Evolutionary conservation across 1,139 yeast species (phyloP).

Genomic region (Yamadazyma conglobata): DNA sequence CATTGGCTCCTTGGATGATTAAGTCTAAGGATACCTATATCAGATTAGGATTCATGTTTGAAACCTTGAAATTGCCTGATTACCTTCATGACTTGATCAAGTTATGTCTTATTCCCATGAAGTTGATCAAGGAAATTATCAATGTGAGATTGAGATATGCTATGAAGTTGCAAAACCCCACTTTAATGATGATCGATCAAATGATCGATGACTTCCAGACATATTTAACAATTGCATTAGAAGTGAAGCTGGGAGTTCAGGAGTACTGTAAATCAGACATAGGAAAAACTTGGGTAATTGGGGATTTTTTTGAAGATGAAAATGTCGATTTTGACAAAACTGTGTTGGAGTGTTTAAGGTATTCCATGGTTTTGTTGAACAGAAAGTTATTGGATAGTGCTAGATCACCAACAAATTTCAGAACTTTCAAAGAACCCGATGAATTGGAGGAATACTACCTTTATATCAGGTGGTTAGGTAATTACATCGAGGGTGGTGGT

Average conservation of each 20-base stretch:
- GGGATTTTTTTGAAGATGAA: constrained; percentile 60
- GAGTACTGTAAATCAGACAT: constrained; percentile 64
- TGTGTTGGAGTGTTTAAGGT: constrained; percentile 70
- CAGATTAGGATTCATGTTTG: constrained; percentile 59
- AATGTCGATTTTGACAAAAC: constrained; percentile 60
- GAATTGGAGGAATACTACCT: constrained; percentile 78
- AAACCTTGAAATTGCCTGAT: constrained; percentile 71
- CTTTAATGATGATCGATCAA: constrained; percentile 95
- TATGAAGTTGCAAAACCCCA: constrained; percentile 73
- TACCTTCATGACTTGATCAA: constrained; percentile 66
- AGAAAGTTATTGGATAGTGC: constrained; percentile 78
- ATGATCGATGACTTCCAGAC: constrained; percentile 83
- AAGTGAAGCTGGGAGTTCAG: constrained; percentile 64
- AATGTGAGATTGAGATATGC: constrained; percentile 76
- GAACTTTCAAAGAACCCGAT: constrained; percentile 91
- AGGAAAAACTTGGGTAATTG: constrained; percentile 68
- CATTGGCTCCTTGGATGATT: constrained; percentile 68
- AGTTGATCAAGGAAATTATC: constrained; percentile 76
- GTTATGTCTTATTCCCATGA: constrained; percentile 73
- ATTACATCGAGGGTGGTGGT: constrained; percentile 78
- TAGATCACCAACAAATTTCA: constrained; percentile 57
- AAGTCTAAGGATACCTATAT: constrained; percentile 75
- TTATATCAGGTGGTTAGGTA: constrained; percentile 70
- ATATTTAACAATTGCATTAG: constrained; percentile 73
- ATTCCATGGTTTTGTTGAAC: constrained; percentile 67